Evolutionary conservation across 768 basidiomycete genomes (phyloP).

Genomic region (Boletales sp.): DNA sequence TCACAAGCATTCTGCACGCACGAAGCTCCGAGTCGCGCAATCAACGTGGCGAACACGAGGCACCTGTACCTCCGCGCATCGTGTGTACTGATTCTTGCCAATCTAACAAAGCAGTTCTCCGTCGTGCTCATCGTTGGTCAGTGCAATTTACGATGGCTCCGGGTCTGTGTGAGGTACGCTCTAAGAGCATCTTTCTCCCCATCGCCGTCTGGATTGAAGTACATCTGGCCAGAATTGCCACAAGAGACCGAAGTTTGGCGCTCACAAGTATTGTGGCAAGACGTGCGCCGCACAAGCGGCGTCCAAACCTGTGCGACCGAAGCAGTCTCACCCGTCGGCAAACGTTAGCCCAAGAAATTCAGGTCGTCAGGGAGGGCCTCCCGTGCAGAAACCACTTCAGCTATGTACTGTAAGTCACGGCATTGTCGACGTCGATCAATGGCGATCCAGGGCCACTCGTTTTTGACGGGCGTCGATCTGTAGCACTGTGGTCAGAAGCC

Average conservation of each 20-base stretch:
- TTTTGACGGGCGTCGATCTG: conserved; percentile 23
- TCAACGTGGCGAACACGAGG: conserved; percentile 28
- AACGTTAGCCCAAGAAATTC: conserved; percentile 11
- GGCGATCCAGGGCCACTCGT: conserved; percentile 21
- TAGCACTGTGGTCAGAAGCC: conserved; percentile 56
- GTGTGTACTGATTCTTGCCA: conserved; percentile 7
- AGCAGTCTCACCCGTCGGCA: conserved; percentile 11
- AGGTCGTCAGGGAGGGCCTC: conserved; percentile 10
- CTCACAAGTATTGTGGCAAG: conserved; percentile 56
- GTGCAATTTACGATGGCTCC: conserved; percentile 25
- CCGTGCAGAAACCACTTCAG: conserved; percentile 18
- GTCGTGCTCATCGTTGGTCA: conserved; percentile 3
- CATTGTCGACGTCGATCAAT: conserved; percentile 23
- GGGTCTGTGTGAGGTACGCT: conserved; percentile 29
- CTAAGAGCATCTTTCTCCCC: background rate
- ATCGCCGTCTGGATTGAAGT: conserved; percentile 5
- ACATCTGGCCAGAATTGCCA: conserved; percentile 45
- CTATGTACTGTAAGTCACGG: conserved; percentile 27
- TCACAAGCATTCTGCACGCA: conserved; percentile 2
- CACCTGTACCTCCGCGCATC: conserved; percentile 1
- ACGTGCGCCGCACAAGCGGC: conserved; percentile 47
- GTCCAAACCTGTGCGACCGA: conserved; percentile 9
- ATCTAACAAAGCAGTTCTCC: conserved; percentile 7
- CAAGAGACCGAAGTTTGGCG: conserved; percentile 48
- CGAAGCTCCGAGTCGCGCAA: conserved; percentile 6